These are phyloP conservation scores for Vaccinium myrtillus DNA, from an alignment of 148 eudicot species.

Conservation along the genomic window DNA sequence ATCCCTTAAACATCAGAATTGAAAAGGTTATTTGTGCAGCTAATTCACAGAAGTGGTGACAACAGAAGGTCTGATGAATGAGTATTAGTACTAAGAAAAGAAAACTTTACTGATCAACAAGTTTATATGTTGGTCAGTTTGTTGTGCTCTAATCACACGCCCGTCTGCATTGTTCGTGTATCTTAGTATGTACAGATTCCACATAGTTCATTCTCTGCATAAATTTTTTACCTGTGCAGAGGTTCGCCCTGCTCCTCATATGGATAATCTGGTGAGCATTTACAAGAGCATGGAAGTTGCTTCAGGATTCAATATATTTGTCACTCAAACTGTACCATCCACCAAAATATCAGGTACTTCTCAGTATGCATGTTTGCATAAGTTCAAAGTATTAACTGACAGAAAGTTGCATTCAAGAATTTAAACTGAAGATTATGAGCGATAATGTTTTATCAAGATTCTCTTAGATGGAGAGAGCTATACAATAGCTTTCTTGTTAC, in stretches of 20 bases:
- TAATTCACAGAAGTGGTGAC: background rate
- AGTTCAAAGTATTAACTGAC: background rate
- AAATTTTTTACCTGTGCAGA: slow-evolving; percentile 50
- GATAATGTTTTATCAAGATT: background rate
- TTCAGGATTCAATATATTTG: slow-evolving; percentile 56
- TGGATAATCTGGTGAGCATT: slow-evolving; percentile 85
- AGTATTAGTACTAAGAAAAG: background rate
- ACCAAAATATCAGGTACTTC: slow-evolving; percentile 42
- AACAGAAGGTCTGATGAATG: background rate
- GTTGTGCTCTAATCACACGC: background rate
- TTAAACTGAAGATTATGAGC: background rate
- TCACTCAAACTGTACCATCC: slow-evolving; percentile 48
- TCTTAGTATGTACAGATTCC: background rate
- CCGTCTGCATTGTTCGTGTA: background rate
- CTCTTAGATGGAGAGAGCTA: background rate
- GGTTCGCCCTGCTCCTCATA: slow-evolving; percentile 94
- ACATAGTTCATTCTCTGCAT: background rate
- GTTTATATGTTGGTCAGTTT: background rate
- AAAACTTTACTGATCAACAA: background rate
- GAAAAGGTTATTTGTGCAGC: background rate
- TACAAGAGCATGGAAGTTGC: slow-evolving; percentile 85
- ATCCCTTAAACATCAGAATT: background rate
- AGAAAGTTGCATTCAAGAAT: background rate
- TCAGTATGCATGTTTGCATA: background rate
- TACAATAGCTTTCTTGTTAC: background rate